Base-by-base conservation (phyloP, 2,329 filamentous ascomycete genomes). In the Aspergillus thermomutatus region DNA sequence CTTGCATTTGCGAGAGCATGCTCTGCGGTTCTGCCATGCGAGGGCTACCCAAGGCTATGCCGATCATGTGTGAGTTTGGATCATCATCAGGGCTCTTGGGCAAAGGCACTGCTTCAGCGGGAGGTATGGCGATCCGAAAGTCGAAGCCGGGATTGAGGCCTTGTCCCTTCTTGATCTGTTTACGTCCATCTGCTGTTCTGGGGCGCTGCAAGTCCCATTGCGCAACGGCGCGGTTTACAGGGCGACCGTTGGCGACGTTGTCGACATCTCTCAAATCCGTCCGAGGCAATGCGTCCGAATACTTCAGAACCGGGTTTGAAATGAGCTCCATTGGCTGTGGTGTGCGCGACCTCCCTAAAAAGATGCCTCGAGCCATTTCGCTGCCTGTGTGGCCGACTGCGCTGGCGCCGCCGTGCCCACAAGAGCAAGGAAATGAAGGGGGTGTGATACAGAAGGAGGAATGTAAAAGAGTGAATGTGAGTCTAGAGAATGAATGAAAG, bases 1-100 rank as follows among this genome's bases (percentile, higher is more conserved):
- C 58, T 45, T 61, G 61, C 50, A 50, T 50, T 6, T 66, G 61
- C 5, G 66, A 43, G 48, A 54, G 34, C 31, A 54, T 54, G 14
- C 54, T 57, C 10, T 63, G 60, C 27, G 63, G 43, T n/a, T 66
- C 59, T 4, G 68, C 28, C 61, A 71, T 63, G 14, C 79, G 76
- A 25, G 89, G 89, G 66, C 88, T 91, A 31, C 88, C 89, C 55
- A 91, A 75, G 1, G 89, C 89, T 80, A 92, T 87, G 9, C 89
- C 89, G 59, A 92, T 91, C 63, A 77, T 79, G 59, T 77, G 74
- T 47, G 78, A 77, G 7, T 76, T 73, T 7, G 57, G 57, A 31
- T 62, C 59, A 37, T 60, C 56, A 21, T 63, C 61, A 11, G 60
- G 55, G 7, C 49, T 52, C 3, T 58, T 51, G 3, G 58, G 60